These are phyloP conservation scores for Mycena vitilis DNA, from an alignment of 768 basidiomycete genomes.

Conservation along the genomic window DNA sequence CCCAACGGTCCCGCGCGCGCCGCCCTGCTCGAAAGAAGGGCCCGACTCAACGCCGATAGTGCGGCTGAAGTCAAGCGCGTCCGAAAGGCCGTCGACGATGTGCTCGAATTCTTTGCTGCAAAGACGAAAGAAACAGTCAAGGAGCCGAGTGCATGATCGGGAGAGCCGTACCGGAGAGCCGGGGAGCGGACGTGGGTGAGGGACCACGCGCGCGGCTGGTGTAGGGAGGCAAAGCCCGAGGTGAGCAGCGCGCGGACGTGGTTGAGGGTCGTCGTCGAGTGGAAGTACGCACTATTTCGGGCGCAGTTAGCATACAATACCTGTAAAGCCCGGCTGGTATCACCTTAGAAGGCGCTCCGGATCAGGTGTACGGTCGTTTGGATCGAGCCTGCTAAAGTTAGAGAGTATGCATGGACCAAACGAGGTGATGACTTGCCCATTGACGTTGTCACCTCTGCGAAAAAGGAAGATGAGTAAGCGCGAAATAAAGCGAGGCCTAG, in stretches of 20 bases:
- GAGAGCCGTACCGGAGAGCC: constrained; percentile 68
- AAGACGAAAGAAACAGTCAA: constrained; percentile 8
- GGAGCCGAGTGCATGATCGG: not conserved
- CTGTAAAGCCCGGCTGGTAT: too few relatives aligned
- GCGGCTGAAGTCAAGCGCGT: constrained; percentile 92
- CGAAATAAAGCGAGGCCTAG: not conserved
- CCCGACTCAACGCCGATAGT: constrained; percentile 84
- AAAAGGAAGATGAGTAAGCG: too few relatives aligned
- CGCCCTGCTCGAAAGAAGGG: constrained; percentile 76
- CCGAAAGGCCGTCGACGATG: constrained; percentile 85
- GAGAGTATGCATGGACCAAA: constrained; percentile 9
- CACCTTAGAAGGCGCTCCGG: constrained; percentile 90
- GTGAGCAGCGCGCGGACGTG: constrained; percentile 89
- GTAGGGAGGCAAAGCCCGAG: constrained; percentile 93
- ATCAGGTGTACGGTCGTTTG: constrained; percentile 86
- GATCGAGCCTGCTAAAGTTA: constrained; percentile 63
- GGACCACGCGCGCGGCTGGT: constrained; percentile 93
- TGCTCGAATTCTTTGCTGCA: constrained; percentile 83
- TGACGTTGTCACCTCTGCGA: constrained; percentile 93
- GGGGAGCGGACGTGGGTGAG: constrained; percentile 91
- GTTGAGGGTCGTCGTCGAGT: constrained; percentile 94
- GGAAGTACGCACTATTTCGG: constrained; percentile 86
- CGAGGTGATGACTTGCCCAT: constrained; percentile 66
- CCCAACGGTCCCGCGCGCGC: constrained; percentile 76
- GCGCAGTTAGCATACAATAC: too few relatives aligned